phyloP scores from a whole-genome alignment of 2,329 filamentous ascomycete species.

The Domatiomyces catenatus region DNA sequence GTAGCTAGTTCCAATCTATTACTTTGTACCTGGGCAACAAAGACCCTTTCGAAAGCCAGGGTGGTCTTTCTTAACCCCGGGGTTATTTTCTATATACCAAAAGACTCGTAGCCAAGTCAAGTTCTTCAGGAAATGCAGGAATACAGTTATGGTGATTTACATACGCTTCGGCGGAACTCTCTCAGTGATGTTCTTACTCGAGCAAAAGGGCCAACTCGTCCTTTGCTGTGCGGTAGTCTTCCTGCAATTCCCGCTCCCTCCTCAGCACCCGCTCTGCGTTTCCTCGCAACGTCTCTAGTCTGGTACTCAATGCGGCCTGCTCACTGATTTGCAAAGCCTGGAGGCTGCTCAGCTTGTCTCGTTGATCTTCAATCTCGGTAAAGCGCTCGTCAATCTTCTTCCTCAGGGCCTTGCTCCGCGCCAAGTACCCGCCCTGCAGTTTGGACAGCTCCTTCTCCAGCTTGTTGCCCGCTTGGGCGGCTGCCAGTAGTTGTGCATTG shows the following conservation, averaged over 20 bases:
- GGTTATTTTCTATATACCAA: no score
- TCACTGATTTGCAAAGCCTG: constrained; percentile 64
- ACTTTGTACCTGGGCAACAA: no score
- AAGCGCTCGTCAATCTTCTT: constrained; percentile 65
- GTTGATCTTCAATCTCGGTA: constrained; percentile 58
- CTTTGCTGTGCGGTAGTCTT: constrained; percentile 58
- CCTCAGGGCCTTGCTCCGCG: constrained; percentile 63
- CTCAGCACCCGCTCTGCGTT: constrained; percentile 68
- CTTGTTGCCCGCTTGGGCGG: constrained; percentile 69
- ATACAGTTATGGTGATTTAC: no score
- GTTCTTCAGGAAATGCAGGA: no score
- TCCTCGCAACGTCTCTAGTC: constrained; percentile 61
- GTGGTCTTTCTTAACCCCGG: no score
- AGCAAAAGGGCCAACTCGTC: constrained; percentile 58
- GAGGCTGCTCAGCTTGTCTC: constrained; percentile 56
- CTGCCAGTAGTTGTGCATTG: constrained; percentile 55
- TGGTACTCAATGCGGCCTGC: constrained; percentile 54
- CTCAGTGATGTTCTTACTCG: neutral
- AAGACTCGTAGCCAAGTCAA: no score
- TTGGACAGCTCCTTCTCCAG: constrained; percentile 95
- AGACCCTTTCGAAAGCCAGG: no score
- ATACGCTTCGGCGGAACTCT: no score
- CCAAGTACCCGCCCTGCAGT: constrained; percentile 77
- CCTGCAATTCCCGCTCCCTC: constrained; percentile 80
- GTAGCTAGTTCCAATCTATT: no score